Conservation (phyloP, 371 early-diverging fungal genomes). For the Mortierella polycephala region DNA sequence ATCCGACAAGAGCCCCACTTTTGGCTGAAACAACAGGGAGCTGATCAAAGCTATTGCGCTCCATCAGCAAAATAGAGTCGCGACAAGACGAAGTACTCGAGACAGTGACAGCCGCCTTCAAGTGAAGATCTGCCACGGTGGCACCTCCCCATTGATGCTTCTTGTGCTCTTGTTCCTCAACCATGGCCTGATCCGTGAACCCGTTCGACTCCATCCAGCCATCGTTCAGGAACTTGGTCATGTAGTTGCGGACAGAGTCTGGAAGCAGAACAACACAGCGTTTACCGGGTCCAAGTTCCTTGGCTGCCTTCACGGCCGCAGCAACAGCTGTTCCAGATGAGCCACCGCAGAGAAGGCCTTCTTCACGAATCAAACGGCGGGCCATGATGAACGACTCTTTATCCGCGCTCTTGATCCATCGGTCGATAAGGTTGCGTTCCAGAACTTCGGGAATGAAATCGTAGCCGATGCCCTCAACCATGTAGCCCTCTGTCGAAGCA, state of each 20-base stretch:
- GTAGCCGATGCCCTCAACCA: conserved; percentile 98
- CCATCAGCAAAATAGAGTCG: conserved; percentile 90
- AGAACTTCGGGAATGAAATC: conserved; percentile 96
- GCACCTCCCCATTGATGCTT: conserved; percentile 84
- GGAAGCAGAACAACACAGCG: conserved; percentile 93
- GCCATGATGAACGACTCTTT: conserved; percentile 95
- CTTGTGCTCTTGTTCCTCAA: conserved; percentile 72
- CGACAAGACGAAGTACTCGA: conserved; percentile 68
- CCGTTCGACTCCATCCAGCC: conserved; percentile 92
- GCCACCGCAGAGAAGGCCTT: conserved; percentile 94
- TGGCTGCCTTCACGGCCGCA: conserved; percentile 87
- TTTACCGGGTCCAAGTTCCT: conserved; percentile 85
- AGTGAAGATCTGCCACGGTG: conserved; percentile 80
- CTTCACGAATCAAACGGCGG: conserved; percentile 94
- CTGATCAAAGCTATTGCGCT: conserved; percentile 92
- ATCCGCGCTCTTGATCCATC: conserved; percentile 95
- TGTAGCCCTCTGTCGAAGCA: conserved; percentile 64
- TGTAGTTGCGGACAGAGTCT: conserved; percentile 98
- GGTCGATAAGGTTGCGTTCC: conserved; percentile 84
- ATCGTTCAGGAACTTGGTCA: conserved; percentile 96
- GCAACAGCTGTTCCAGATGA: conserved; percentile 94
- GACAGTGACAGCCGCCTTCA: conserved; percentile 87
- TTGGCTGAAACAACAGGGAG: conserved; percentile 85
- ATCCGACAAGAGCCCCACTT: conserved; percentile 75
- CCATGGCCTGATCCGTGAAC: conserved; percentile 74